Conservation (phyloP, 768 basidiomycete genomes). For the Suillus fuscotomentosus region DNA sequence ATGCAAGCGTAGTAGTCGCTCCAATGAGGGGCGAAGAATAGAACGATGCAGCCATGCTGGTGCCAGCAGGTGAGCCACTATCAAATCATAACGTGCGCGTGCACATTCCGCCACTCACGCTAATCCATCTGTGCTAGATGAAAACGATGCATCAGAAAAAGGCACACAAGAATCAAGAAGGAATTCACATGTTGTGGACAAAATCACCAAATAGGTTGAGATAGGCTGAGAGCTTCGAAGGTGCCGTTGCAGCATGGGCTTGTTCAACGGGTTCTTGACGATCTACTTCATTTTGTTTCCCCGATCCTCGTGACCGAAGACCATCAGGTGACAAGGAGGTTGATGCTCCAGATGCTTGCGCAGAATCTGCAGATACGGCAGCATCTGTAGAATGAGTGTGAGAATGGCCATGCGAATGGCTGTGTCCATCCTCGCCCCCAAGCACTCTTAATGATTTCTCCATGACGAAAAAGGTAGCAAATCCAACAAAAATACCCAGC, state of each 20-base stretch:
- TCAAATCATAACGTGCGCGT: conserved; percentile 6
- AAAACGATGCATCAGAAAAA: conserved; percentile 14
- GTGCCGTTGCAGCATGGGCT: conserved; percentile 38
- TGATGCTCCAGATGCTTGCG: conserved; percentile 48
- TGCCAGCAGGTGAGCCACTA: conserved; percentile 2
- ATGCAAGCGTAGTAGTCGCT: conserved; percentile 92
- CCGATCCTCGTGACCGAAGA: conserved; percentile 47
- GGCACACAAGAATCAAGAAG: conserved; percentile 13
- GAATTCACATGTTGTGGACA: conserved; percentile 81
- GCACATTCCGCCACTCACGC: conserved; percentile 52
- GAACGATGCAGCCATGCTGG: conserved; percentile 93
- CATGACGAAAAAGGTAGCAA: conserved; percentile 90
- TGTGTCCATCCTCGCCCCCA: conserved; percentile 55
- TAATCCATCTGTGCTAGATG: conserved; percentile 81
- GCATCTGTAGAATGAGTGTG: conserved; percentile 40
- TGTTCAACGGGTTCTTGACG: conserved; percentile 26
- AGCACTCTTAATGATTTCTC: conserved; percentile 88
- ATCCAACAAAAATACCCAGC: conserved; percentile 81
- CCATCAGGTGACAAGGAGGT: conserved; percentile 40
- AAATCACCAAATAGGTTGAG: conserved; percentile 93
- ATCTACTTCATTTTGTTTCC: conserved; percentile 14
- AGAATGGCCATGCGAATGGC: conserved; percentile 62
- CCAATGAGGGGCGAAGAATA: conserved; percentile 94
- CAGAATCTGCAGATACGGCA: conserved; percentile 20
- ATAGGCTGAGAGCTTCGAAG: conserved; percentile 87